A percentile compares a stretch with the other conserved stretches of the same genome.
Conservation (phyloP, 1,284 basidiomycete genomes). For the Rhodotorula sp. region DNA sequence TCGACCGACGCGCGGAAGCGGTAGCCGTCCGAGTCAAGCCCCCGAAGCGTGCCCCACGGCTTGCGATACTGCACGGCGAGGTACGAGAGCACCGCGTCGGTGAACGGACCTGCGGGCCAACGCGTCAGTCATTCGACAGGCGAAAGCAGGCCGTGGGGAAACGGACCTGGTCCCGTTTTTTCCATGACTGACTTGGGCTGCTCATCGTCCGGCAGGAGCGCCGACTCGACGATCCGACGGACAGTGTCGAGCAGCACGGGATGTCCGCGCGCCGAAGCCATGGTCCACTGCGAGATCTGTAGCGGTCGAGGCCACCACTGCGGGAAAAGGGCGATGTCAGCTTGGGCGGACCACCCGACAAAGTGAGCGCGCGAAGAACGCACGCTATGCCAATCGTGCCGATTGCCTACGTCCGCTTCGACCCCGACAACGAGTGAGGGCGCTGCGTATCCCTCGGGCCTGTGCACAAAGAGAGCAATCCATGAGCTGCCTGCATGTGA, state of each 20-base stretch:
- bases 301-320: constrained; percentile 42
- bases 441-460: constrained; percentile 3
- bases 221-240: constrained; percentile 35
- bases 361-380: background rate
- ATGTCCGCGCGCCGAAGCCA: constrained; percentile 41
- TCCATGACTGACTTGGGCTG: constrained; percentile 34
- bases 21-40: constrained; percentile 30
- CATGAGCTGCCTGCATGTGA: no score
- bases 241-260: constrained; percentile 42
- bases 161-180: constrained; percentile 38
- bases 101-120: constrained; percentile 23
- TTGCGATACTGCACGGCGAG: constrained; percentile 32
- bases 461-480: background rate
- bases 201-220: constrained; percentile 7
- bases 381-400: constrained; percentile 40
- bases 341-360: background rate
- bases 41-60: constrained; percentile 30
- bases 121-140: background rate
- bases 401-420: constrained; percentile 39
- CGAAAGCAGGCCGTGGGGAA: no score
- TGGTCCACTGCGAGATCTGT: constrained; percentile 43
- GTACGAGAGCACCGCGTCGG: constrained; percentile 43
- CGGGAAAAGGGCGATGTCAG: background rate
- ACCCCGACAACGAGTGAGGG: constrained; percentile 42
- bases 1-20: constrained; percentile 7